Base-by-base conservation (phyloP, 192 early-diverging fungal species). In the Podila epigama region DNA sequence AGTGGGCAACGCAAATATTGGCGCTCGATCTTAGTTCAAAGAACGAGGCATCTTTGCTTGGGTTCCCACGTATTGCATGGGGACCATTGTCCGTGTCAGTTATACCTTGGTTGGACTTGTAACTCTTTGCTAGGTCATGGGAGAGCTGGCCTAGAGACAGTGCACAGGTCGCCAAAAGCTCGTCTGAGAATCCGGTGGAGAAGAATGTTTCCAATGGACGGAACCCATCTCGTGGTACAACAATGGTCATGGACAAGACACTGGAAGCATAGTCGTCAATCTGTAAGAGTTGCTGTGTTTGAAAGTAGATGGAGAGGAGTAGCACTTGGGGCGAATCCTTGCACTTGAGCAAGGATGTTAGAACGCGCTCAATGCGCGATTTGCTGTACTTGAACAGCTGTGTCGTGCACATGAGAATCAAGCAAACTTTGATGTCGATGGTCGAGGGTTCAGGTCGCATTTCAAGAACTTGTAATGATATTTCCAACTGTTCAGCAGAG, bases 331-430 rank as follows among this genome's bases (percentile, higher is more conserved):
- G 50, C 15, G 73, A 77, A 9, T 77, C 73, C 13, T 34, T 40
- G 32, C 60, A 77, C 7, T 50, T 48, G 11, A 77, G 41, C 20
- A 77, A 35, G 8, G 34, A n/a, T 25, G 62, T 66, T 27, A 77
- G 33, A 33, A 77, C 50, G 13, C 73, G 54, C 37, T 68, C 61
- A 0, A 68, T 34, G 0, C 73, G 66, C 37, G 27, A 11, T 1
- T 59, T 53, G 11, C 60, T 50, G 35, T 68, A 77, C 48, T 77
- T 77, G n/a, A 77, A 58, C 25, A 77, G 22, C 34, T 77, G 73
- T 15, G 73, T 20, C 10, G 73, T 66, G 31, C 60, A 42, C 73
- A 77, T 77, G 31, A 77, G 31, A 9, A 77, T 57, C n/a, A 77
- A 34, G 28, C 73, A 77, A 3, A 77, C 56, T 37, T 77, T 77